Conservation (phyloP, 441 rosid genomes). For the Aleurites moluccanus region DNA sequence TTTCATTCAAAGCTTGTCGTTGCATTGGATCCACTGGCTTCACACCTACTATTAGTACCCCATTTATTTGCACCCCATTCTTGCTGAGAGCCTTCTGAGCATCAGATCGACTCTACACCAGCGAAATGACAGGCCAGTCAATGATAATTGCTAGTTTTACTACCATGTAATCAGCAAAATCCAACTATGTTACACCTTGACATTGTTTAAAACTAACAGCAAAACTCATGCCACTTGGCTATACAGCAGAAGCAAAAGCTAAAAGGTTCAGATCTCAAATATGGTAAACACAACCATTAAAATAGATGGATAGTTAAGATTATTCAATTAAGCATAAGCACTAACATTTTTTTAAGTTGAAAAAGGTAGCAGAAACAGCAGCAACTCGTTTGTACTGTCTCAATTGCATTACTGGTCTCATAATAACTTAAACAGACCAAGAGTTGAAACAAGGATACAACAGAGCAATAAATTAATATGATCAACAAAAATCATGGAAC, state of each 20-base stretch:
- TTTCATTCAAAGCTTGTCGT: conserved; percentile 66
- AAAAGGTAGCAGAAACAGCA: background rate
- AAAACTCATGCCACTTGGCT: background rate
- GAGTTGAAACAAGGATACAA: background rate
- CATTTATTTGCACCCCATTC: conserved; percentile 80
- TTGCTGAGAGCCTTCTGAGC: conserved; percentile 90
- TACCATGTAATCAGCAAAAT: background rate
- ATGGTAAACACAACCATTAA: background rate
- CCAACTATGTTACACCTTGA: background rate
- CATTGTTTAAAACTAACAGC: conserved; percentile 1
- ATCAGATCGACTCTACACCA: conserved; percentile 72
- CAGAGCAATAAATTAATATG: background rate
- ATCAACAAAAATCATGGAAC: background rate
- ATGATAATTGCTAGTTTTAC: conserved; percentile 4
- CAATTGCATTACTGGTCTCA: background rate
- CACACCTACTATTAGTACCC: conserved; percentile 79
- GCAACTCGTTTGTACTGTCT: background rate
- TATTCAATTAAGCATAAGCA: background rate
- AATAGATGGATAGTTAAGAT: background rate
- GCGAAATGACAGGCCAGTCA: conserved; percentile 17
- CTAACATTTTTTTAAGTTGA: background rate
- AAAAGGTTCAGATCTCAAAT: background rate
- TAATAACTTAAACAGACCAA: background rate
- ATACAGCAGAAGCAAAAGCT: background rate
- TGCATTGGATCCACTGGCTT: conserved; percentile 85